Base-by-base conservation (phyloP, 164 flowering plant species). In the Saururus chinensis region DNA sequence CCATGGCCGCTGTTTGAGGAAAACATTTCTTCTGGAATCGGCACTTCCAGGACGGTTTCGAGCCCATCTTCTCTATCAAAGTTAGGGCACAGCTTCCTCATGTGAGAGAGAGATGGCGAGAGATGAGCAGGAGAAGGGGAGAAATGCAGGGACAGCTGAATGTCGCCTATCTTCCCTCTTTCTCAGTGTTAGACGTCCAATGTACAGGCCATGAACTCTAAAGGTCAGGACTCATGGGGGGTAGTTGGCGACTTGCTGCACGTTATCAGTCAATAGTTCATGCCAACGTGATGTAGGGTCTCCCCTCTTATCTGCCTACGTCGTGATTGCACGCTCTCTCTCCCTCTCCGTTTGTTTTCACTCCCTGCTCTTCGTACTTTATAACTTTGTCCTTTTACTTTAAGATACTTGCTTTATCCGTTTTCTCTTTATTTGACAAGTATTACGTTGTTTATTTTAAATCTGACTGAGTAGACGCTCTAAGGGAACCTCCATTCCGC, bases 71-170 rank as follows among this genome's bases (percentile, higher is more conserved):
- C 91, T 4, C 83, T 66, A 55, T 86, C 98, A 24, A 70, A 75
- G 62, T 92, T 92, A 1, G 95, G 98, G 73, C 92, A 92, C 12
- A 86, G 77, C 61, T 81, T 92, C 84, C 88, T 92, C 96, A 92
- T 92, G 26, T 60, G 40, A 53, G 21, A 4, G 49, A 41, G 59
- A 35, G 35, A 62, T 56, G 57, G 21, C 1, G 49, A 41, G 59
- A 35, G 35, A 62, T 56, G 57, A 58, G 45, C 60, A 49, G 56
- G 51, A 41, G 30, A 16, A 25, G 40, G n/a, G 19, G 8, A 45
- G 22, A 24, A 30, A 23, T 10, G 17, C 17, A 45, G 17, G 17
- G 49, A 45, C 14, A 45, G 49, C 49, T 45, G 17, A 45, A 45
- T 8, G 17, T 17, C 11, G 0, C 49, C 9, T 9, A 35, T 26